A percentile compares a stretch with the other conserved stretches of the same genome.
Evolutionary conservation across 2,329 filamentous ascomycete species (phyloP).

Genomic region (Sclerotinia sclerotiorum): DNA sequence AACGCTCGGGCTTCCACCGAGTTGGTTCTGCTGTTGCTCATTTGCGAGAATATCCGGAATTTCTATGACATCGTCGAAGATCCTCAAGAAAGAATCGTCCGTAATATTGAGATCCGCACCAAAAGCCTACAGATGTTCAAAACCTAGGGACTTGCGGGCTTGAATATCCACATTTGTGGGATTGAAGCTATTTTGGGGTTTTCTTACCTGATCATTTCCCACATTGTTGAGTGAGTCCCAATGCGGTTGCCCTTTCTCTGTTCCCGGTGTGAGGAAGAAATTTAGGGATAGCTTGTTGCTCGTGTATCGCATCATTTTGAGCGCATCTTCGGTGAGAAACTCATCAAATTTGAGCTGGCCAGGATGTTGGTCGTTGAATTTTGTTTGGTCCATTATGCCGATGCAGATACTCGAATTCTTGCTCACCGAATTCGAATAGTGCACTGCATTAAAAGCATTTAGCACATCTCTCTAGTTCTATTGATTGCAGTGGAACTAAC

Average conservation of each 20-base stretch:
- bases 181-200: background rate
- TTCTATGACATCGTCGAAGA: constrained; percentile 5
- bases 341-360: background rate
- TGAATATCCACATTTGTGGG: background rate
- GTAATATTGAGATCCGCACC: background rate
- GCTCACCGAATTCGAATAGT: background rate
- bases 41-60: background rate
- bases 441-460: background rate
- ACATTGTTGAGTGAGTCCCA: background rate
- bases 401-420: background rate
- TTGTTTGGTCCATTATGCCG: background rate
- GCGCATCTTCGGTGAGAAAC: background rate
- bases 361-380: background rate
- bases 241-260: background rate
- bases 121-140: constrained; percentile 6
- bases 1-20: too few species aligned
- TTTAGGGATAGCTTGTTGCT: background rate
- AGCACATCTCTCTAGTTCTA: background rate
- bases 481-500: too few species aligned
- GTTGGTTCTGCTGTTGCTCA: background rate
- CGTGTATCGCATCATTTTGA: background rate
- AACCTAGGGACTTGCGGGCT: background rate
- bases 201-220: constrained; percentile 7
- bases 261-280: background rate
- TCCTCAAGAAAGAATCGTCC: background rate